Conservation (phyloP, 768 basidiomycete genomes). For the Tephrocybe rancida region DNA sequence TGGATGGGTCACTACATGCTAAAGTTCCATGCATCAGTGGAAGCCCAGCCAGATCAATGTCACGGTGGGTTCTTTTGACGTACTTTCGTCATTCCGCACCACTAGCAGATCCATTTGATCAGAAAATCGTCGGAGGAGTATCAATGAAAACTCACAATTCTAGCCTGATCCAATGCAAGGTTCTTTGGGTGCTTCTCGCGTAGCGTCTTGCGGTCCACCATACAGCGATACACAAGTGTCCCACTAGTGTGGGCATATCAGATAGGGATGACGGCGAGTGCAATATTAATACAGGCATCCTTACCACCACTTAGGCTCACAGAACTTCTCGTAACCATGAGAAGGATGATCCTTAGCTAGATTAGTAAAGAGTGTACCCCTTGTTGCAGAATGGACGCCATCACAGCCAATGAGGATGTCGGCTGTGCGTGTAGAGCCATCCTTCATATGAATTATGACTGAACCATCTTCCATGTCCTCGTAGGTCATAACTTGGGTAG, state of each 20-base stretch:
- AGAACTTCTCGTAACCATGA: conserved; percentile 4
- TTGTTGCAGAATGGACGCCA: conserved; percentile 33
- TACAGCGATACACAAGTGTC: conserved; percentile 3
- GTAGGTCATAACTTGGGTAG: conserved; percentile 19
- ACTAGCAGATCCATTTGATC: background rate
- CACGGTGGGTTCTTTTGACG: no score
- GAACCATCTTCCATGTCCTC: conserved; percentile 1
- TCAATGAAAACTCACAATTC: conserved; percentile 3
- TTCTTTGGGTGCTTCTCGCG: background rate
- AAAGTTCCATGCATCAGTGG: background rate
- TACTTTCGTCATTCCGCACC: conserved; percentile 13
- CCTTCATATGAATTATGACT: conserved; percentile 22
- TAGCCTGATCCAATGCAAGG: conserved; percentile 1
- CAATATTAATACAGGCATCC: no score
- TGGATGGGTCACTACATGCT: conserved; percentile 29
- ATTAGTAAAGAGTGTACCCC: conserved; percentile 20
- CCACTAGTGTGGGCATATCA: background rate
- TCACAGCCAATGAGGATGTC: conserved; percentile 45
- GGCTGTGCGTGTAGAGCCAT: conserved; percentile 26
- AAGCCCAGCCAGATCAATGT: no score
- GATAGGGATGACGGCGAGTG: background rate
- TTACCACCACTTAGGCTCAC: conserved; percentile 8
- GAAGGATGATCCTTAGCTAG: background rate
- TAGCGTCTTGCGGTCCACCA: conserved; percentile 1
- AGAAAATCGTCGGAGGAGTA: background rate